Evolutionary conservation across 306 rosid genomes (phyloP).

Genomic region (Prunus persica): DNA sequence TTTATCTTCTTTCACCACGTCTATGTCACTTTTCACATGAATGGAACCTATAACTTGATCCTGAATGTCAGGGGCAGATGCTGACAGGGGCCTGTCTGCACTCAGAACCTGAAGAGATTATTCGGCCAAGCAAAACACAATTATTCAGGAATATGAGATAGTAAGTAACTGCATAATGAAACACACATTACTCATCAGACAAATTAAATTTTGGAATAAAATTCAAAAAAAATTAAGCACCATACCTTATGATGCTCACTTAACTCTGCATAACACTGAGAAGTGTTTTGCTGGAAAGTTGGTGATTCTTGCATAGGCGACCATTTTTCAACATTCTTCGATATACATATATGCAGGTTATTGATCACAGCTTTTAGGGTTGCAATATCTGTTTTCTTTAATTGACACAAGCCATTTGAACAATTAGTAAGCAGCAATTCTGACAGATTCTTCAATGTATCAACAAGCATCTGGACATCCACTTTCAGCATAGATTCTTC

Average conservation of each 20-base stretch:
- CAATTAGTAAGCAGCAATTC: constrained; percentile 60
- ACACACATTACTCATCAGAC: neutral
- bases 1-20: constrained; percentile 47
- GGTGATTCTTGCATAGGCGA: constrained; percentile 26
- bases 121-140: constrained; percentile 3
- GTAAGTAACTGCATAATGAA: neutral
- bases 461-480: constrained; percentile 56
- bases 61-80: constrained; percentile 28
- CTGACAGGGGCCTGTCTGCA: constrained; percentile 29
- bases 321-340: constrained; percentile 38
- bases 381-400: constrained; percentile 45
- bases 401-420: constrained; percentile 34
- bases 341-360: constrained; percentile 55
- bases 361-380: constrained; percentile 47
- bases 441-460: constrained; percentile 53
- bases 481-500: constrained; percentile 42
- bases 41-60: constrained; percentile 30
- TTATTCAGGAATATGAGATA: neutral
- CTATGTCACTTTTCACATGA: constrained; percentile 31
- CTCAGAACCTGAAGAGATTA: constrained; percentile 38
- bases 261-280: constrained; percentile 29
- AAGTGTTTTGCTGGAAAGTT: constrained; percentile 32
- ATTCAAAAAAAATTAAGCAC: neutral
- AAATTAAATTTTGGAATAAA: neutral
- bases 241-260: constrained; percentile 48